These are phyloP conservation scores for Taiozyma onychis DNA, from an alignment of 1,139 yeast genomes.

Conservation along the genomic window DNA sequence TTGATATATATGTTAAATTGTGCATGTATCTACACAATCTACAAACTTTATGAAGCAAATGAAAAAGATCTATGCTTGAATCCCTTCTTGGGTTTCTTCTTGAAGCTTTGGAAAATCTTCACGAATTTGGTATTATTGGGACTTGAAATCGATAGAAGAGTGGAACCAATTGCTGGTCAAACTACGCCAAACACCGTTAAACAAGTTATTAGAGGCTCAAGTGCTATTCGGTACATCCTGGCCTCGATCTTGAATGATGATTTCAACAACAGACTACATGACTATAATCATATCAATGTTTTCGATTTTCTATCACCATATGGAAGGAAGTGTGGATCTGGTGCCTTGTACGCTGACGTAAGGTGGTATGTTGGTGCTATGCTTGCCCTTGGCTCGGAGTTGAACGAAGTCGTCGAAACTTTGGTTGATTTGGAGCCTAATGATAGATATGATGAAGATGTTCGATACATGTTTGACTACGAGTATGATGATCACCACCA, in stretches of 20 bases:
- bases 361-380: slow-evolving; percentile 42
- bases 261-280: slow-evolving; percentile 36
- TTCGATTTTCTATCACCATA: slow-evolving; percentile 55
- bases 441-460: slow-evolving; percentile 70
- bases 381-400: slow-evolving; percentile 37
- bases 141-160: slow-evolving; percentile 55
- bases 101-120: slow-evolving; percentile 59
- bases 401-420: slow-evolving; percentile 47
- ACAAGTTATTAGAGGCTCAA: slow-evolving; percentile 53
- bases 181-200: slow-evolving; percentile 45
- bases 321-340: slow-evolving; percentile 50
- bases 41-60: slow-evolving; percentile 37
- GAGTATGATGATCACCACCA: slow-evolving; percentile 35
- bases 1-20: slow-evolving; percentile 48
- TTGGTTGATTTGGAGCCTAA: slow-evolving; percentile 54
- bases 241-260: slow-evolving; percentile 53
- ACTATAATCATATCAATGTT: slow-evolving; percentile 49
- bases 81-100: slow-evolving; percentile 53
- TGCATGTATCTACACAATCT: slow-evolving; percentile 44
- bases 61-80: slow-evolving; percentile 40
- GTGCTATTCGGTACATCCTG: slow-evolving; percentile 55
- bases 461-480: slow-evolving; percentile 62
- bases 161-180: slow-evolving; percentile 37
- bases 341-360: slow-evolving; percentile 53
- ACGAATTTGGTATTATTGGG: slow-evolving; percentile 53